Evolutionary conservation across 495 filamentous ascomycete genomes (phyloP).

Genomic region (Eremomyces bilateralis): DNA sequence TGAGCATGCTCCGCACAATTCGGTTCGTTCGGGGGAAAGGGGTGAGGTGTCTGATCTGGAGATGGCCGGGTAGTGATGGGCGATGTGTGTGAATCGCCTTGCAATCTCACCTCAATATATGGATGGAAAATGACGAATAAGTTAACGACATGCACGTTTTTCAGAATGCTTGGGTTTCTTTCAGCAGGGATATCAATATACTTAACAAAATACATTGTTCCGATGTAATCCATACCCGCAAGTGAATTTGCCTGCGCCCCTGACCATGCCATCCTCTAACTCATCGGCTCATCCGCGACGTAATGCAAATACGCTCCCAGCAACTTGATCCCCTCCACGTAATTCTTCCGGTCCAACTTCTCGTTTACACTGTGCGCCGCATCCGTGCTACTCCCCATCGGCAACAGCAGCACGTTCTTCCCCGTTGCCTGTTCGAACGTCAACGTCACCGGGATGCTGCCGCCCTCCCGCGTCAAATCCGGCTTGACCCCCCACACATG

Average conservation of each 20-base stretch:
- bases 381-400: constrained; percentile 94
- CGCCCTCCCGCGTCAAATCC: constrained; percentile 91
- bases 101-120: too few relatives aligned
- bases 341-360: constrained; percentile 91
- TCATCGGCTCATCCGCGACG: constrained; percentile 68
- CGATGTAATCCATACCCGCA: too few relatives aligned
- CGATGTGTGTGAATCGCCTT: neutral
- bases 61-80: neutral
- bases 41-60: neutral
- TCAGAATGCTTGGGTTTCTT: too few relatives aligned
- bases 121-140: too few relatives aligned
- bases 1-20: too few relatives aligned
- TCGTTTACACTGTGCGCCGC: constrained; percentile 95
- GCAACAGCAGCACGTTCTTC: constrained; percentile 89
- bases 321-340: constrained; percentile 95
- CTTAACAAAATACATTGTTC: too few relatives aligned
- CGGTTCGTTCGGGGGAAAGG: neutral
- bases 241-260: too few relatives aligned
- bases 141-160: too few relatives aligned
- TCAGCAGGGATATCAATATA: too few relatives aligned
- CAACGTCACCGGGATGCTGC: constrained; percentile 87
- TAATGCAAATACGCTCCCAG: constrained; percentile 93
- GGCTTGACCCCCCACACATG: constrained; percentile 80
- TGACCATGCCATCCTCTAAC: too few relatives aligned
- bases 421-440: constrained; percentile 97